phyloP scores from a whole-genome alignment of 176 grass and related monocot species.

The Zea luxurians region DNA sequence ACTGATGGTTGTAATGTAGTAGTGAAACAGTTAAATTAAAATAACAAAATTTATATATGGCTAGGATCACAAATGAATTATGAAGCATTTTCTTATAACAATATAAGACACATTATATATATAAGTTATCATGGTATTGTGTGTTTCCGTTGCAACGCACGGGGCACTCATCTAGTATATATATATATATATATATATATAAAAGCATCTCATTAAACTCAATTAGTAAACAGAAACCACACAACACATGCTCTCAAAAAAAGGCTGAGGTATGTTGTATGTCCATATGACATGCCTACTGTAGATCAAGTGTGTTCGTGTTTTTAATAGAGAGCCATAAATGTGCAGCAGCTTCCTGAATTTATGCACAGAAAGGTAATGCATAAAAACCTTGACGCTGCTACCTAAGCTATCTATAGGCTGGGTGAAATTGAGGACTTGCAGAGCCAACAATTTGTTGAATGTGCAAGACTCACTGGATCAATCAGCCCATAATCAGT shows the following conservation, averaged over 20 bases:
- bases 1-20: no score
- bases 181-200: neutral
- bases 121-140: no score
- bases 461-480: slow-evolving; percentile 61
- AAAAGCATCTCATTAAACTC: neutral
- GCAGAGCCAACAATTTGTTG: slow-evolving; percentile 32
- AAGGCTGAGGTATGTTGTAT: neutral
- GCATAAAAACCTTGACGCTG: slow-evolving; percentile 61
- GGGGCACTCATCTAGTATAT: no score
- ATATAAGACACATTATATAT: no score
- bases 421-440: slow-evolving; percentile 68
- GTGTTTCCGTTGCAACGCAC: no score
- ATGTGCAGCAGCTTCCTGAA: slow-evolving; percentile 63
- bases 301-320: neutral
- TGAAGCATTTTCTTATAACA: no score
- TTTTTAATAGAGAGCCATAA: slow-evolving; percentile 15
- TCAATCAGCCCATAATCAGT: slow-evolving; percentile 44
- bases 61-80: no score
- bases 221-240: slow-evolving; percentile 20
- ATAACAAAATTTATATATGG: no score
- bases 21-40: no score
- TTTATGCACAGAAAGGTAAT: slow-evolving; percentile 44
- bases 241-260: neutral
- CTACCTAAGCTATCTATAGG: slow-evolving; percentile 49
- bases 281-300: neutral